Percentiles rank a stretch among this genome's conserved stretches.
phyloP scores from a whole-genome alignment of 805 yeast species.

The Zygosaccharomyces rouxii region DNA sequence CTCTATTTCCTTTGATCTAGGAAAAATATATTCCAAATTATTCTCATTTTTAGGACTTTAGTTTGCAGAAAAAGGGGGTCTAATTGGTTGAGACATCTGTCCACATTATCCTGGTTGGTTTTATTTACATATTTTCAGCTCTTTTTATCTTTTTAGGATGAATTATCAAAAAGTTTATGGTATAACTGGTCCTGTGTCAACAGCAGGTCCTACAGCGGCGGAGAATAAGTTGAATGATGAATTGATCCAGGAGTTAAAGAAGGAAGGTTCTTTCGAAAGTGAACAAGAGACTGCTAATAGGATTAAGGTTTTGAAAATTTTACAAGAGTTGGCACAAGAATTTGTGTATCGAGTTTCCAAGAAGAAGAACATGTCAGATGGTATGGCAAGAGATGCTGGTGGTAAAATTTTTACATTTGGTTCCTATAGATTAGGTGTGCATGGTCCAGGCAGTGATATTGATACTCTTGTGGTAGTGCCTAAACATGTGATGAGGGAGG shows the following conservation, averaged over 20 bases:
- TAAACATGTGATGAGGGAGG: slow-evolving; percentile 86
- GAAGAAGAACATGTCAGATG: slow-evolving; percentile 88
- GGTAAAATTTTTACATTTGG: slow-evolving; percentile 97
- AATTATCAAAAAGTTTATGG: slow-evolving; percentile 34
- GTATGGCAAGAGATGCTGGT: slow-evolving; percentile 96
- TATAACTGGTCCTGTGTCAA: slow-evolving; percentile 63
- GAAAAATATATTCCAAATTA: not conserved
- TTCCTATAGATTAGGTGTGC: slow-evolving; percentile 89
- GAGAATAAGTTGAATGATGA: slow-evolving; percentile 74
- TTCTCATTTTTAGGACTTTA: not conserved
- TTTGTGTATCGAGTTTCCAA: slow-evolving; percentile 80
- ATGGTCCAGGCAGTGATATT: slow-evolving; percentile 97
- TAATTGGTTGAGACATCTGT: not conserved
- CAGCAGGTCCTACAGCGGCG: slow-evolving; percentile 76
- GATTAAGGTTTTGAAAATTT: slow-evolving; percentile 60
- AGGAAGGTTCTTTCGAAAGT: slow-evolving; percentile 82
- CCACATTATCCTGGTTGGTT: not conserved
- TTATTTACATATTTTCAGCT: not conserved
- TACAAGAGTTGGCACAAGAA: slow-evolving; percentile 72
- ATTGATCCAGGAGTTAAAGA: slow-evolving; percentile 72
- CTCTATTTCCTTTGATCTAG: not conserved
- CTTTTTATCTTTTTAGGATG: slow-evolving; percentile 14
- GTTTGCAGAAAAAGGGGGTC: too few relatives aligned
- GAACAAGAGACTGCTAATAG: slow-evolving; percentile 81
- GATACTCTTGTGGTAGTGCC: slow-evolving; percentile 97